A percentile compares a stretch with the other conserved stretches of the same genome.
Conservation (phyloP, 2,329 filamentous ascomycete species). For the Ustilaginoidea virens region DNA sequence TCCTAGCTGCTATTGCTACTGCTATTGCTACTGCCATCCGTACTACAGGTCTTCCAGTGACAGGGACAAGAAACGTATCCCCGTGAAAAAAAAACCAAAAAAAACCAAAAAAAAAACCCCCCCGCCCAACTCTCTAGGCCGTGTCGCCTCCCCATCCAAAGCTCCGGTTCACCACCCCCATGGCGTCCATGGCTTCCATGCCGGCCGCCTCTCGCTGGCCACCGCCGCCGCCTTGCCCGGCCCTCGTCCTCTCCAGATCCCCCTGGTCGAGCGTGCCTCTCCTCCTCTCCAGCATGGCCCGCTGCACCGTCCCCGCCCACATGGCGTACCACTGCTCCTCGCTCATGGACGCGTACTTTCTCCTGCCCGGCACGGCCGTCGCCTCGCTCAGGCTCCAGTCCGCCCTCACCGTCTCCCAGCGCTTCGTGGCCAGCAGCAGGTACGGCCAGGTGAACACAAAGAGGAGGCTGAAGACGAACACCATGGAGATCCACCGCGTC, state of each 20-base stretch:
- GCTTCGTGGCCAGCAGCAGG: constrained; percentile 50
- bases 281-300: constrained; percentile 41
- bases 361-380: constrained; percentile 15
- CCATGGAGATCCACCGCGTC: constrained; percentile 44
- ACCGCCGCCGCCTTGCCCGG: constrained; percentile 7
- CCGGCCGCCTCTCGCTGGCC: constrained; percentile 24
- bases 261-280: constrained; percentile 39
- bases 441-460: constrained; percentile 59
- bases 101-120: constrained; percentile 1
- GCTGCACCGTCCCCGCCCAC: constrained; percentile 45
- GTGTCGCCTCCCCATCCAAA: constrained; percentile 33
- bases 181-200: constrained; percentile 31
- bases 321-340: constrained; percentile 46
- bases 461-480: constrained; percentile 51
- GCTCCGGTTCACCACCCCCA: constrained; percentile 36
- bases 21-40: no score
- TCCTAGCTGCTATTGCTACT: no score
- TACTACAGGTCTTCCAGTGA: no score
- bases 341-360: constrained; percentile 35
- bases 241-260: constrained; percentile 31
- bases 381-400: constrained; percentile 33
- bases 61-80: no score
- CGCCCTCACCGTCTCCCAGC: constrained; percentile 47
- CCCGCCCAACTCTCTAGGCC: constrained; percentile 3
- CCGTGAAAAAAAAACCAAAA: no score